These are phyloP conservation scores for Prunella vulgaris DNA, from an alignment of 257 asterid species.

Conservation along the genomic window DNA sequence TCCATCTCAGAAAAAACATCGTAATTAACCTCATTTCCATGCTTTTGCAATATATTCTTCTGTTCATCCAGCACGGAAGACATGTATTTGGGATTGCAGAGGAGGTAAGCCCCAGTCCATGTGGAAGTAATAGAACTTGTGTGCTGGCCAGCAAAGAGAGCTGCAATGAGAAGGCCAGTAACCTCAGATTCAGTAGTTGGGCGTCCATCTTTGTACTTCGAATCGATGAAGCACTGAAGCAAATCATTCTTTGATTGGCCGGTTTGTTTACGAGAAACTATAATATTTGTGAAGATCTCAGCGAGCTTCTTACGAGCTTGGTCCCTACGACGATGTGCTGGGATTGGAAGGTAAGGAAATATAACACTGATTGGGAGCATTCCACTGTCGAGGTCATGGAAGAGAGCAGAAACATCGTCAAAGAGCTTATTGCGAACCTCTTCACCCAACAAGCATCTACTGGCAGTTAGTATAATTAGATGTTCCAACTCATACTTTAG, in stretches of 20 bases:
- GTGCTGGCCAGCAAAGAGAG: slow-evolving; percentile 97
- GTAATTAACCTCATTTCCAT: slow-evolving; percentile 72
- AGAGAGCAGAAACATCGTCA: slow-evolving; percentile 87
- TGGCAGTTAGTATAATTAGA: slow-evolving; percentile 85
- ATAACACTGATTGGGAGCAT: slow-evolving; percentile 95
- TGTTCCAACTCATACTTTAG: slow-evolving; percentile 84
- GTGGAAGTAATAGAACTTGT: slow-evolving; percentile 95
- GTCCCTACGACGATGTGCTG: slow-evolving; percentile 89
- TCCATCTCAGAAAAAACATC: slow-evolving; percentile 93
- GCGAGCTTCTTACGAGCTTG: slow-evolving; percentile 86
- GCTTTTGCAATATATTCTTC: slow-evolving; percentile 51
- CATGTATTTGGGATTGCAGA: slow-evolving; percentile 71
- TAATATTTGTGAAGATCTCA: slow-evolving; percentile 59
- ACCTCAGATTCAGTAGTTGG: slow-evolving; percentile 70
- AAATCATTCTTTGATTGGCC: slow-evolving; percentile 63
- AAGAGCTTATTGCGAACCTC: slow-evolving; percentile 94
- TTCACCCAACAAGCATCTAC: slow-evolving; percentile 85
- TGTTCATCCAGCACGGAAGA: slow-evolving; percentile 71
- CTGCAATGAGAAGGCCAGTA: slow-evolving; percentile 90
- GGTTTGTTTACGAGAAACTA: slow-evolving; percentile 58
- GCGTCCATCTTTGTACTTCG: slow-evolving; percentile 91
- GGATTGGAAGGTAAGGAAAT: slow-evolving; percentile 88
- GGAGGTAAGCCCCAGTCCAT: slow-evolving; percentile 94
- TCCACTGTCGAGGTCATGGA: slow-evolving; percentile 91
- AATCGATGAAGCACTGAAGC: slow-evolving; percentile 89